Evolutionary conservation across 352 stramenopile species (phyloP).

Genomic region (Phytophthora pini): DNA sequence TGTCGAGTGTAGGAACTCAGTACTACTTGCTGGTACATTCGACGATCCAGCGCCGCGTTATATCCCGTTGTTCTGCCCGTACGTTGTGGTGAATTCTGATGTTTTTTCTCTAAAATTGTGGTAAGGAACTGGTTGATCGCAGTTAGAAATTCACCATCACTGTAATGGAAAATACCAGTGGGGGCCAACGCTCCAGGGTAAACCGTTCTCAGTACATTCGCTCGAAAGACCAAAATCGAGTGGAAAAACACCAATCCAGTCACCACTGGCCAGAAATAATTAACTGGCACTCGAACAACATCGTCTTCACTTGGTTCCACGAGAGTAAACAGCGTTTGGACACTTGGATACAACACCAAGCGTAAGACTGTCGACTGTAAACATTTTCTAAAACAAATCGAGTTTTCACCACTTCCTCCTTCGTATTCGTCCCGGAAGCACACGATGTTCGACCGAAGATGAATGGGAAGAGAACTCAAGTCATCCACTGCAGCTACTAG

Average conservation of each 20-base stretch:
- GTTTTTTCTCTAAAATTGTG: slow-evolving; percentile 18
- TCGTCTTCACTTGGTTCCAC: slow-evolving; percentile 21
- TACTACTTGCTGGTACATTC: slow-evolving; percentile 31
- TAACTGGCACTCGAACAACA: neutral
- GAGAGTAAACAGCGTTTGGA: slow-evolving; percentile 23
- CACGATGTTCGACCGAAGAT: slow-evolving; percentile 36
- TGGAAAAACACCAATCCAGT: slow-evolving; percentile 58
- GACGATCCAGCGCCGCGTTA: slow-evolving; percentile 7
- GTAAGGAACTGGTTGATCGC: slow-evolving; percentile 29
- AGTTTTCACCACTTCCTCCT: neutral
- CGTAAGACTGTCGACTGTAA: slow-evolving; percentile 50
- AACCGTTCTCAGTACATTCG: slow-evolving; percentile 8
- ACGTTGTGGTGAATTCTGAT: slow-evolving; percentile 2
- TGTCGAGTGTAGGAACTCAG: slow-evolving; percentile 31
- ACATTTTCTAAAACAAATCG: slow-evolving; percentile 41
- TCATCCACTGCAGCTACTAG: slow-evolving; percentile 36
- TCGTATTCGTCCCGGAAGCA: slow-evolving; percentile 39
- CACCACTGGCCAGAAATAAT: slow-evolving; percentile 37
- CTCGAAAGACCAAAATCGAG: slow-evolving; percentile 32
- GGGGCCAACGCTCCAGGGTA: slow-evolving; percentile 18
- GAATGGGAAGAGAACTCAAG: slow-evolving; percentile 25
- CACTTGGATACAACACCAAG: slow-evolving; percentile 38
- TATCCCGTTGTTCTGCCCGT: neutral
- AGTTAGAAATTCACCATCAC: slow-evolving; percentile 32
- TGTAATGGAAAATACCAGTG: slow-evolving; percentile 17